Conservation (phyloP, 1,139 yeast species). For the Kluyveromyces marxianus region DNA sequence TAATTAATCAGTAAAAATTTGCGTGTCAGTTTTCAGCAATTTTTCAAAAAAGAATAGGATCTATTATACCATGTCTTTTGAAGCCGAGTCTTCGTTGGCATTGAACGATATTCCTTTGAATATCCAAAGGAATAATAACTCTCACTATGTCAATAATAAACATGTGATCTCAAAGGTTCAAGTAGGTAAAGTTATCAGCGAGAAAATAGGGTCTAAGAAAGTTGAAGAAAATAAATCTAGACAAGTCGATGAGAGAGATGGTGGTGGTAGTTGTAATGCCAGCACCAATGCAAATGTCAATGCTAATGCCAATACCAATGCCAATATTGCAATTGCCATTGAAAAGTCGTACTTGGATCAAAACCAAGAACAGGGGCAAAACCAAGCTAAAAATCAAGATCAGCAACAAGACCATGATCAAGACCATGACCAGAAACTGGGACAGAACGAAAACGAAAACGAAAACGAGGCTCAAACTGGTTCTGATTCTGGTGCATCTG, state of each 20-base stretch:
- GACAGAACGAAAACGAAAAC: not conserved
- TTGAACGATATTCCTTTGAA: slow-evolving; percentile 15
- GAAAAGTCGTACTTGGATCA: no score
- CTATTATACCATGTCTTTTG: slow-evolving; percentile 2
- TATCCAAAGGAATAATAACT: slow-evolving; percentile 10
- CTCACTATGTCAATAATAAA: slow-evolving; percentile 3
- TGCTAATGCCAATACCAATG: not conserved
- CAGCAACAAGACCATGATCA: no score
- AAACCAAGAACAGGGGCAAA: no score
- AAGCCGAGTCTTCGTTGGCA: slow-evolving; percentile 7
- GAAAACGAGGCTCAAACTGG: not conserved
- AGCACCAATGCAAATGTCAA: slow-evolving; percentile 1
- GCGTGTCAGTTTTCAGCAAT: no score
- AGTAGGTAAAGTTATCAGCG: not conserved
- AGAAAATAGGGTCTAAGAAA: not conserved
- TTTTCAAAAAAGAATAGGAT: no score
- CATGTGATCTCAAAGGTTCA: not conserved
- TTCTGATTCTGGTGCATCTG: no score
- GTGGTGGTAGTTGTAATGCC: not conserved
- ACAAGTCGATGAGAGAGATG: not conserved
- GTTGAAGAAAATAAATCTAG: not conserved
- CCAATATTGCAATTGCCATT: no score
- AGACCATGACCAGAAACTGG: not conserved
- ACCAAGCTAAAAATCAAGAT: no score
- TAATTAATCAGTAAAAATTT: no score